Evolutionary conservation across 305 asterid species (phyloP).

Genomic region (Plantago rigida): DNA sequence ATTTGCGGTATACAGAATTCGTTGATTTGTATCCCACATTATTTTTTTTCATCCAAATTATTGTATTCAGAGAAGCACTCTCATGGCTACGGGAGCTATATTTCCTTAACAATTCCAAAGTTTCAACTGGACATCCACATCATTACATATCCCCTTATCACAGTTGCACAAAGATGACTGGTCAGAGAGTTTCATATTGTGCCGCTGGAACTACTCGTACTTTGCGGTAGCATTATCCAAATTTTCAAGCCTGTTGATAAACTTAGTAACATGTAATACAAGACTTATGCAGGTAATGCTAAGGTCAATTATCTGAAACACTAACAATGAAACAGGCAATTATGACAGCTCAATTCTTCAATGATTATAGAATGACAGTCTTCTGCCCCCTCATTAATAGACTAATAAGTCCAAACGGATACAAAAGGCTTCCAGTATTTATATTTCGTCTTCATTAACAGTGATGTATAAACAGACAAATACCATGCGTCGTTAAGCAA

Average conservation of each 20-base stretch:
- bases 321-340: not conserved
- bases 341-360: not conserved
- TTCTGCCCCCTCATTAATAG: slow-evolving; percentile 6
- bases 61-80: not conserved
- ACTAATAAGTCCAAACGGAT: not conserved
- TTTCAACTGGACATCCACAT: slow-evolving; percentile 1
- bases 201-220: not conserved
- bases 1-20: not conserved
- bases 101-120: not conserved
- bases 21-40: not conserved
- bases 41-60: not conserved
- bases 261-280: not conserved
- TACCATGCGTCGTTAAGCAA: not conserved
- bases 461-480: not conserved
- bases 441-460: not conserved
- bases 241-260: not conserved
- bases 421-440: not conserved
- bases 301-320: not conserved
- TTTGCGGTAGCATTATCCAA: not conserved
- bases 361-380: slow-evolving; percentile 1
- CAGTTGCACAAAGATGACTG: slow-evolving; percentile 15
- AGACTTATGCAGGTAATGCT: slow-evolving; percentile 1
- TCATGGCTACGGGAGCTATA: not conserved
- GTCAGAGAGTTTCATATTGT: slow-evolving; percentile 1
- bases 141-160: slow-evolving; percentile 8